Base-by-base conservation (phyloP, 2,329 filamentous ascomycete species). In the Sporothrix curviconia region DNA sequence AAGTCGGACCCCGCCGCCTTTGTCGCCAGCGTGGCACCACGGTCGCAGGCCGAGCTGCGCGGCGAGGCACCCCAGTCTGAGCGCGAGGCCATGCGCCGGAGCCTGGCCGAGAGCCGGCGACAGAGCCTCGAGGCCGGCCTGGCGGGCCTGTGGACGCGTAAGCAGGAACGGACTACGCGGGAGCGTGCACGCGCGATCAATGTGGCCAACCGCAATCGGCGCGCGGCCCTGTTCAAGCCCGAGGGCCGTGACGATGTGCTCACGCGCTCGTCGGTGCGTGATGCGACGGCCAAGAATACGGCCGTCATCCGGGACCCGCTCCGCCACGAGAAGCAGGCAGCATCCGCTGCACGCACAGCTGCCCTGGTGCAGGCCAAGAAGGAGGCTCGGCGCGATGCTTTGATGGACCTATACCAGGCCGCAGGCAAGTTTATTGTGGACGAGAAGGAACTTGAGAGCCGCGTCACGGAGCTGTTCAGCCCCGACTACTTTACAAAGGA, bases 351-450 rank as follows among this genome's bases (percentile, higher is more conserved):
- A 37, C 73, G 71, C 44, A 74, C 76, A 14, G 70, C 71, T 14
- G 72, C 74, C 14, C 70, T 78, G 42, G 70, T 76, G 32, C 73
- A 71, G 9, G 70, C 74, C 55, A 84, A 84, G 68, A 76, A 78
- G 43, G 78, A 84, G 58, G 77, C 79, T 55, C 82, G 87, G 52
- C 78, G 82, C 60, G 83, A 92, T 63, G 81, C 86, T 15, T 74
- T 99, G 30, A 90, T 96, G 72, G 85, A 89, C 59, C 80, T 99
- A 12, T 99, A 99, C 74, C 88, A 94, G 74, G 88, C 91, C 65
- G 91, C 94, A 5, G 82, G 87, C 25, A 77, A 83, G 39, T 99
- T 97, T 74, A 96, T 99, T 68, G 85, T 90, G 17, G 85, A 81
- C 24, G 91, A 95, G 69, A 74, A 79, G 52, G 86, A 95, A 69